A percentile compares a stretch with the other conserved stretches of the same genome.
phyloP scores from a whole-genome alignment of 441 rosid species.

The Pelargonium hybrid region DNA sequence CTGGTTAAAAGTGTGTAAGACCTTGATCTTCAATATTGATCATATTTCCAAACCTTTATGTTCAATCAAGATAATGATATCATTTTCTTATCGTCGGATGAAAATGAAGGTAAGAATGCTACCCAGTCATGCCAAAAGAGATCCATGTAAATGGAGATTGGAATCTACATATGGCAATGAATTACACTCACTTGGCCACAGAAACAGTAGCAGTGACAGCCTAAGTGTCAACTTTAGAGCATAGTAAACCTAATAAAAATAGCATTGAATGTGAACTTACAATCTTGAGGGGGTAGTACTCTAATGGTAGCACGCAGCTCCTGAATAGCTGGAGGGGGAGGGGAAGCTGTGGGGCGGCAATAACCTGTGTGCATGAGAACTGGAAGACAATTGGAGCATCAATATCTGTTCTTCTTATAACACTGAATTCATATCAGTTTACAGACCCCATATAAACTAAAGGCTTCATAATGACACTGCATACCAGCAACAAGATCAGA shows the following conservation, averaged over 20 bases:
- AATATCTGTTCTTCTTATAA: slow-evolving; percentile 6
- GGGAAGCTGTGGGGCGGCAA: slow-evolving; percentile 96
- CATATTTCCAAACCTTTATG: too few relatives aligned
- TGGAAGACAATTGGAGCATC: slow-evolving; percentile 34
- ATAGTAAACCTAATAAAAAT: neutral
- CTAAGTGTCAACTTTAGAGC: too few relatives aligned
- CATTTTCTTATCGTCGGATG: too few relatives aligned
- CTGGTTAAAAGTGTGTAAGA: too few relatives aligned
- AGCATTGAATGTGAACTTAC: slow-evolving; percentile 35
- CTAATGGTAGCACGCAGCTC: slow-evolving; percentile 83
- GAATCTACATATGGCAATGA: too few relatives aligned
- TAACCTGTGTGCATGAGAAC: slow-evolving; percentile 99
- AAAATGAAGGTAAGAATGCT: too few relatives aligned
- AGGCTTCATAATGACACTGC: slow-evolving; percentile 14
- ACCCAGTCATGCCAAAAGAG: too few relatives aligned
- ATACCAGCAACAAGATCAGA: slow-evolving; percentile 99
- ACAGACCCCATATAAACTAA: slow-evolving; percentile 8
- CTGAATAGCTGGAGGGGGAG: slow-evolving; percentile 92
- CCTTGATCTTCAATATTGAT: too few relatives aligned
- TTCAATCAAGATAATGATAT: too few relatives aligned
- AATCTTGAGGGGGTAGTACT: slow-evolving; percentile 82
- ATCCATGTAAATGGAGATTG: too few relatives aligned
- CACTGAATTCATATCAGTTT: neutral
- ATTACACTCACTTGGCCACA: too few relatives aligned
- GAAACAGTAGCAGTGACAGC: too few relatives aligned